A percentile compares a stretch with the other conserved stretches of the same genome.
These are phyloP conservation scores for Leucosporidium creatinivorum DNA, from an alignment of 768 basidiomycete species.

Conservation along the genomic window DNA sequence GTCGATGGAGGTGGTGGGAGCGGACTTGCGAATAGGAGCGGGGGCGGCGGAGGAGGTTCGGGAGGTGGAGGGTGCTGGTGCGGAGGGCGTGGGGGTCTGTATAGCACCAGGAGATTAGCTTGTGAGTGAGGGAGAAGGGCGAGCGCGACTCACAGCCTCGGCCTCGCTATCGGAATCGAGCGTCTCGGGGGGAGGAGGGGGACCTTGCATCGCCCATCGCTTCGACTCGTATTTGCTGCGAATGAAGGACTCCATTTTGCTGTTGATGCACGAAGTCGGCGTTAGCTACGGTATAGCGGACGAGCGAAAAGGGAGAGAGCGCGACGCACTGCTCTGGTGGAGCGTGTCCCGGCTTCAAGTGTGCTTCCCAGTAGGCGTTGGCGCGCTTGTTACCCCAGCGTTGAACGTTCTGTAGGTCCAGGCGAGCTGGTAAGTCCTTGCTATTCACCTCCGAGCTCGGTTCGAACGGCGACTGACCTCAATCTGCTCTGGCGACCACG, in stretches of 20 bases:
- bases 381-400: constrained; percentile 92
- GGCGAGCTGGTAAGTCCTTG: neutral
- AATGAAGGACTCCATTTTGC: constrained; percentile 97
- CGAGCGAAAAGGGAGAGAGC: neutral
- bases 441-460: too few relatives aligned
- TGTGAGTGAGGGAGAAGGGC: neutral
- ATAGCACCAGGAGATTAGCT: neutral
- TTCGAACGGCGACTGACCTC: constrained; percentile 49
- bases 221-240: constrained; percentile 91
- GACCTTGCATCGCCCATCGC: constrained; percentile 89
- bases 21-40: constrained; percentile 8
- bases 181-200: constrained; percentile 74
- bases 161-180: constrained; percentile 50
- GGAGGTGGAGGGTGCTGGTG: constrained; percentile 36
- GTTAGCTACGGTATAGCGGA: neutral
- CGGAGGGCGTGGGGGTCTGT: constrained; percentile 37
- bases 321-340: constrained; percentile 85
- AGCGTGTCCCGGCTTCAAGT: constrained; percentile 79
- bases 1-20: constrained; percentile 22
- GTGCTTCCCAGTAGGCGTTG: constrained; percentile 95
- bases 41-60: constrained; percentile 35
- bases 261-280: constrained; percentile 40
- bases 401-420: constrained; percentile 50
- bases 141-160: neutral
- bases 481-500: constrained; percentile 98